Evolutionary conservation across 805 yeast species (phyloP).

Genomic region (Cyberlindnera sargentensis): DNA sequence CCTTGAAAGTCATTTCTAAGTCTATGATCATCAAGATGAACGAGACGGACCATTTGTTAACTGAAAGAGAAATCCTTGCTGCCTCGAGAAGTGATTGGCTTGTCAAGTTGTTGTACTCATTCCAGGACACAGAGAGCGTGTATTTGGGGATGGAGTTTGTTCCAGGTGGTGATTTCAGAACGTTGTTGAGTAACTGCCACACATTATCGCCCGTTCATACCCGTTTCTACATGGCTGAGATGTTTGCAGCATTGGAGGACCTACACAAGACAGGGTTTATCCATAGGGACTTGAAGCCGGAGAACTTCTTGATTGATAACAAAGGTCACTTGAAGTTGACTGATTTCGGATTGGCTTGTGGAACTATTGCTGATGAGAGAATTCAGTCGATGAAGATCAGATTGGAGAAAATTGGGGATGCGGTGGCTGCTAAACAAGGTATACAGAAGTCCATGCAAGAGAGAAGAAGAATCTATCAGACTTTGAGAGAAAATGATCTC

Average conservation of each 20-base stretch:
- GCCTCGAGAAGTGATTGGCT: conserved; percentile 95
- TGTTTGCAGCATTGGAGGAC: conserved; percentile 93
- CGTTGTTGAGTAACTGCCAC: conserved; percentile 88
- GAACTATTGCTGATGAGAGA: conserved; percentile 86
- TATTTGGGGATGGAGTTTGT: conserved; percentile 98
- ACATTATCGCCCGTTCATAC: conserved; percentile 92
- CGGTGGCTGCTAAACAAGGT: conserved; percentile 47
- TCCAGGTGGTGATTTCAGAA: conserved; percentile 99
- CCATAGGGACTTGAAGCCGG: conserved; percentile 95
- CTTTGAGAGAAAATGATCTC: conserved; percentile 65
- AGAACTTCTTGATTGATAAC: conserved; percentile 82
- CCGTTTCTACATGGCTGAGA: conserved; percentile 88
- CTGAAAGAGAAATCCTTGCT: conserved; percentile 96
- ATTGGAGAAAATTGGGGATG: conserved; percentile 65
- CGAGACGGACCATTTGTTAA: conserved; percentile 91
- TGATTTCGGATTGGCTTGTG: conserved; percentile 97
- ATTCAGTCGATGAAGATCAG: conserved; percentile 84
- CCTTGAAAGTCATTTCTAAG: conserved; percentile 86
- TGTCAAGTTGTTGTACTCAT: conserved; percentile 87
- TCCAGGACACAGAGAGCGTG: conserved; percentile 85
- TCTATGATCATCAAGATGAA: conserved; percentile 79
- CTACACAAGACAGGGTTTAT: conserved; percentile 93
- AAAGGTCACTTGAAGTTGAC: conserved; percentile 90
- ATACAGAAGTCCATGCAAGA: conserved; percentile 69
- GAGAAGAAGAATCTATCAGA: conserved; percentile 79